Evolutionary conservation across 139 green algal genomes (phyloP), one percentile per base, ranked within the genome.

Genomic region (Asterochloris erici): DNA sequence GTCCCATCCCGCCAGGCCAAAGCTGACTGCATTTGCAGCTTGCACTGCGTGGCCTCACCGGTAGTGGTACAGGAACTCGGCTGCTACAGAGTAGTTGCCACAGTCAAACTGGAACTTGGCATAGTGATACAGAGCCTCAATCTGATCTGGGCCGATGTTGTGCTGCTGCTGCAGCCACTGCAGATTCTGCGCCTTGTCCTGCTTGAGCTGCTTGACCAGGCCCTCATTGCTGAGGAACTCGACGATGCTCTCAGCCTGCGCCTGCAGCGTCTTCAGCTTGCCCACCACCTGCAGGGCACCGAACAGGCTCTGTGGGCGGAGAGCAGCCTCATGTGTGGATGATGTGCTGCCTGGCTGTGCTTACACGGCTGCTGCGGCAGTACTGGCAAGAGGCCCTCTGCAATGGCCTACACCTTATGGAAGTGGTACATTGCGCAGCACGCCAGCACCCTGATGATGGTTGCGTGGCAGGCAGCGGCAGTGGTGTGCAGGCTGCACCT

Each of bases 51-150:
- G 38, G 2, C 81, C 38, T 54, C 38, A 54, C 38, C 94, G 92
- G 91, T 98, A 99, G 79, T 95, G 92, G 85, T 97, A 94, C 66
- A 98, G 89, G 74, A 98, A 96, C 86, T 99, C 97, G 38, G 93
- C 89, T 61, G 93, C 92, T 74, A 87, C 90, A 61, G 84, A 87
- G 90, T 99, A 99, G 94, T 98, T 98, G 69, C 97, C 97, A 87
- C 97, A 99, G 86, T 99, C 96, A 82, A 97, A 99, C 88, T 99
- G 95, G 89, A 98, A 99, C 91, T 98, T 98, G 63, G 97, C 97
- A 81, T 95, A 99, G 74, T 96, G 86, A 88, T 96, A 99, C 64
- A 99, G 92, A n/a, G 94, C 95, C 81, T 99, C 97, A 61, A 99
- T 94, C 77, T 99, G 91, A 63, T 97, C 93, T 14, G 89, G 80